phyloP scores from a whole-genome alignment of 805 yeast species.

The Pichia rugopelliculosa region DNA sequence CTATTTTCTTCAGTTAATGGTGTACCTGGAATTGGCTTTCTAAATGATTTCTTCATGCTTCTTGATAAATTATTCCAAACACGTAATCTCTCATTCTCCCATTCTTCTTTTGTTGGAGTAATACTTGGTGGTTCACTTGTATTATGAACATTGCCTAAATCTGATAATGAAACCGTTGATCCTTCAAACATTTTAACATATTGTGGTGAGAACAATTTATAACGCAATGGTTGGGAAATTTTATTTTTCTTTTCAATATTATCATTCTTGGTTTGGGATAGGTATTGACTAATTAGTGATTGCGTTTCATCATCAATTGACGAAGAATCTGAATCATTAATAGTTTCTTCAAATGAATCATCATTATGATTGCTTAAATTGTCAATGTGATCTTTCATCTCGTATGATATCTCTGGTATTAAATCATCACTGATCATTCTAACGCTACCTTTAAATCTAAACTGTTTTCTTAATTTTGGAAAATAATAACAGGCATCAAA shows the following conservation, averaged over 20 bases:
- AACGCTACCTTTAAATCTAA: slow-evolving; percentile 63
- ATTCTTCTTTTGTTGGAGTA: slow-evolving; percentile 53
- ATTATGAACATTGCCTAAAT: slow-evolving; percentile 5
- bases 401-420: slow-evolving; percentile 16
- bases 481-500: slow-evolving; percentile 79
- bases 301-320: slow-evolving; percentile 11
- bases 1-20: slow-evolving; percentile 46
- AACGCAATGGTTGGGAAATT: slow-evolving; percentile 13
- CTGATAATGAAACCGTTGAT: slow-evolving; percentile 13
- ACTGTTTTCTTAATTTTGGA: slow-evolving; percentile 54
- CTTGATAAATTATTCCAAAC: slow-evolving; percentile 59
- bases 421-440: slow-evolving; percentile 32
- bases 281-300: slow-evolving; percentile 8
- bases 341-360: neutral
- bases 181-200: slow-evolving; percentile 11
- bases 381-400: neutral
- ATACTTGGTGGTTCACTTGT: neutral
- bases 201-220: slow-evolving; percentile 16
- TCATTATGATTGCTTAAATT: neutral
- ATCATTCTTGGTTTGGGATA: slow-evolving; percentile 5
- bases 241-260: neutral
- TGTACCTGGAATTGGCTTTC: slow-evolving; percentile 69
- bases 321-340: slow-evolving; percentile 1
- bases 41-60: slow-evolving; percentile 53
- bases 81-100: slow-evolving; percentile 56